These are phyloP conservation scores for Stagonosporopsis rhizophila DNA, from an alignment of 2,329 filamentous ascomycete genomes.

Conservation along the genomic window DNA sequence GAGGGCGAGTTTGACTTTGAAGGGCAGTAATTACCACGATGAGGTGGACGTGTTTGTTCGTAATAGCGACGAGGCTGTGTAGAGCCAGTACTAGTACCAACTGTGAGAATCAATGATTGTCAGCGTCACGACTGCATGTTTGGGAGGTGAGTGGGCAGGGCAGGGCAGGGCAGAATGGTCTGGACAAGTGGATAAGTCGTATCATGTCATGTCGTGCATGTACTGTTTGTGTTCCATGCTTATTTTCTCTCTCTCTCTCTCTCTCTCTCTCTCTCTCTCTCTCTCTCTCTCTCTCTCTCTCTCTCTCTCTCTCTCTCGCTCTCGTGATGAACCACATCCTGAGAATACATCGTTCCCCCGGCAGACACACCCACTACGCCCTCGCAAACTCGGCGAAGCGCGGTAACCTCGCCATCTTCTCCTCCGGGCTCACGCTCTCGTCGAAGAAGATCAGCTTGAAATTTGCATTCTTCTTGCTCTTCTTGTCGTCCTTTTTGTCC, in stretches of 20 bases:
- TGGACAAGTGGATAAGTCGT: too few species aligned
- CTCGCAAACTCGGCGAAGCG: slow-evolving; percentile 66
- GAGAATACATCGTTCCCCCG: too few species aligned
- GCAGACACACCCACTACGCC: slow-evolving; percentile 18
- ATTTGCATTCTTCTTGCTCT: slow-evolving; percentile 69
- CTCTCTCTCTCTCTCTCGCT: too few species aligned
- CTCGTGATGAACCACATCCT: too few species aligned
- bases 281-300: background rate
- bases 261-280: too few species aligned
- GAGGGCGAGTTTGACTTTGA: slow-evolving; percentile 26
- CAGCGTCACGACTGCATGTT: too few species aligned
- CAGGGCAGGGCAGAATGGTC: too few species aligned
- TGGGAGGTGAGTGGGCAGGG: too few species aligned
- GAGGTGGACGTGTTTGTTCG: too few species aligned
- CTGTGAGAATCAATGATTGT: too few species aligned
- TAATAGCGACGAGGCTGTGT: too few species aligned
- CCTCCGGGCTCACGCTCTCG: slow-evolving; percentile 81
- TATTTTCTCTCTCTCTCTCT: background rate
- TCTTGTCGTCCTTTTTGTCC: slow-evolving; percentile 50
- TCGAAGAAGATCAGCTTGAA: slow-evolving; percentile 81
- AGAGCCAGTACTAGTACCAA: too few species aligned
- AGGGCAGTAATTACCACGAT: background rate
- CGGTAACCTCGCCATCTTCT: slow-evolving; percentile 81
- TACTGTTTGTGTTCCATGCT: background rate
- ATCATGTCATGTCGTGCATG: background rate